Evolutionary conservation across 2,329 filamentous ascomycete genomes (phyloP).

Genomic region (Claviceps pusilla): DNA sequence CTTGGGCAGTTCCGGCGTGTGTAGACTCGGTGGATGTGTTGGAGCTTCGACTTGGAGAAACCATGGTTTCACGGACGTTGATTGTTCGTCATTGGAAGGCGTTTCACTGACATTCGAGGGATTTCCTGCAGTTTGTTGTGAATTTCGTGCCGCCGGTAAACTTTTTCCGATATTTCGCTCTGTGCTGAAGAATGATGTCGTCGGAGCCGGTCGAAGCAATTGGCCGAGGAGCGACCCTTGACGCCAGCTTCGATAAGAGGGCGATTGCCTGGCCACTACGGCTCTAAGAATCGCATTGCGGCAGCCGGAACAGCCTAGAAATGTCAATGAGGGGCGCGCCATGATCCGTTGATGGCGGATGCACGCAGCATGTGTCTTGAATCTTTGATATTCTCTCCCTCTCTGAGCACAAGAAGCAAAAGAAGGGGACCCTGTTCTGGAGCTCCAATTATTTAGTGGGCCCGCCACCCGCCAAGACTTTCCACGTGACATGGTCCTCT

Average conservation of each 20-base stretch:
- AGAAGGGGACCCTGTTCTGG: not conserved
- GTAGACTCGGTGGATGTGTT: constrained; percentile 33
- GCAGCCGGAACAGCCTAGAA: constrained; percentile 18
- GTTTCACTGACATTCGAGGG: constrained; percentile 15
- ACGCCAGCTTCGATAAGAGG: constrained; percentile 12
- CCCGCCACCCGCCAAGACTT: not conserved
- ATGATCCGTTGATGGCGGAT: constrained; percentile 13
- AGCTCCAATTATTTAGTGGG: constrained; percentile 3
- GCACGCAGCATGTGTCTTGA: not conserved
- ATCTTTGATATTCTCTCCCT: not conserved
- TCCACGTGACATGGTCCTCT: constrained; percentile 7
- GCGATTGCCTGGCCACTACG: constrained; percentile 11
- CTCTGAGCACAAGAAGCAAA: not conserved
- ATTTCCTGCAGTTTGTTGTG: constrained; percentile 6
- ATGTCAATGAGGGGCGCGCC: constrained; percentile 15
- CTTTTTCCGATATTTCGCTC: constrained; percentile 5
- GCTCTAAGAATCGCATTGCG: constrained; percentile 17
- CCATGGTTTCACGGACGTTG: constrained; percentile 46
- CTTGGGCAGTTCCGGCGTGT: constrained; percentile 33
- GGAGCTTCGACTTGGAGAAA: constrained; percentile 64
- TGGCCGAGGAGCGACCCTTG: constrained; percentile 8
- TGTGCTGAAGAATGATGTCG: constrained; percentile 12
- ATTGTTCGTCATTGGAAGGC: not conserved
- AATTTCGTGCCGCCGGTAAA: constrained; percentile 8
- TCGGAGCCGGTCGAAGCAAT: constrained; percentile 8